Percentiles rank a stretch among this genome's conserved stretches.
phyloP scores from a whole-genome alignment of 2,329 filamentous ascomycete genomes.

The Lasiodiplodia sp. region DNA sequence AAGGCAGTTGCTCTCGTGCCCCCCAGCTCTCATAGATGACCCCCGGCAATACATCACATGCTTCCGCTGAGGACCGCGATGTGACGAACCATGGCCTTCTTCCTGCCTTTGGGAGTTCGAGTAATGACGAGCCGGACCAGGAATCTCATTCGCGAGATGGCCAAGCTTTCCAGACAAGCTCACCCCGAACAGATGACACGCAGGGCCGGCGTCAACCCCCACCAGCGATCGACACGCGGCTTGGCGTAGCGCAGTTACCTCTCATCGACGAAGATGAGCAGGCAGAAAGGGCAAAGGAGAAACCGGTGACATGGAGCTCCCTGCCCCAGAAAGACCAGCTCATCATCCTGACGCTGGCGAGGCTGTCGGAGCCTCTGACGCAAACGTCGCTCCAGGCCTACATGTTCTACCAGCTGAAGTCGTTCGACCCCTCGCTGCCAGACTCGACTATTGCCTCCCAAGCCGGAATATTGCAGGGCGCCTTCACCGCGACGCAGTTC shows the following conservation, averaged over 20 bases:
- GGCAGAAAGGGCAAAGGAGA: constrained; percentile 42
- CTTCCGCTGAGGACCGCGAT: neutral
- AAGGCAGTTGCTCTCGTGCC: neutral
- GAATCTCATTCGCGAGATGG: neutral
- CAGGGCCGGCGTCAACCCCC: neutral
- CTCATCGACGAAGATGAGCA: constrained; percentile 27
- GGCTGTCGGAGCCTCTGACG: constrained; percentile 81
- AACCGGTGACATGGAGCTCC: constrained; percentile 71
- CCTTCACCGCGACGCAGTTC: constrained; percentile 84
- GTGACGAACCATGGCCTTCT: constrained; percentile 1
- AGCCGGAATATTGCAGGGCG: constrained; percentile 77
- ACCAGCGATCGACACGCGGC: constrained; percentile 1
- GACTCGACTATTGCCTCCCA: constrained; percentile 75
- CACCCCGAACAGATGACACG: neutral
- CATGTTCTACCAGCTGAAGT: constrained; percentile 88
- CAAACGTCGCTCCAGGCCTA: constrained; percentile 71
- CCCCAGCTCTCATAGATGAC: constrained; percentile 9
- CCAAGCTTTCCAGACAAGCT: constrained; percentile 6
- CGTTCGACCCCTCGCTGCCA: constrained; percentile 68
- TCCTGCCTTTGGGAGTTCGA: neutral
- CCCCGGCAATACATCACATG: constrained; percentile 13
- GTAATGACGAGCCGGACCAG: neutral
- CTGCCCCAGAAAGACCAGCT: constrained; percentile 81
- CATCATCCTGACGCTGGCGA: constrained; percentile 76
- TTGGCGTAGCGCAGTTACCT: neutral